phyloP scores from a whole-genome alignment of 768 basidiomycete species.

The Boletus sensibilis region DNA sequence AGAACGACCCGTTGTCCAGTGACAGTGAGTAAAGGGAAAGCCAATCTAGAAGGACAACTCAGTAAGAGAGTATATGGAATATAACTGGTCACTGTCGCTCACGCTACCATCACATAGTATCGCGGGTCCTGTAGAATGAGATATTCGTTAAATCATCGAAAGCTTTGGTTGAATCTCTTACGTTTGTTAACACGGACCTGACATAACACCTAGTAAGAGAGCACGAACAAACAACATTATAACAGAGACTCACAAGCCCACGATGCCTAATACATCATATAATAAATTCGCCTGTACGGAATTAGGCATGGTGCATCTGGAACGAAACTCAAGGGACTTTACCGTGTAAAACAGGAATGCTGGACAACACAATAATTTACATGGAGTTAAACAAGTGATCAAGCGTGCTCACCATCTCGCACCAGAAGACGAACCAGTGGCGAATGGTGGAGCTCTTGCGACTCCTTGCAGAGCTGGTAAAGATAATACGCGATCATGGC shows the following conservation, averaged over 20 bases:
- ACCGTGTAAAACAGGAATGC: constrained; percentile 5
- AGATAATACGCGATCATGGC: constrained; percentile 3
- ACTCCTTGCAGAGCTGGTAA: neutral
- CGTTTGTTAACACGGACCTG: neutral
- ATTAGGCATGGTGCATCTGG: neutral
- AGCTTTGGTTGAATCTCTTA: neutral
- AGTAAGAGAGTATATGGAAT: too few species aligned
- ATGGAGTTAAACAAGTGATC: neutral
- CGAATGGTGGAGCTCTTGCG: neutral
- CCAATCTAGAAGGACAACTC: neutral
- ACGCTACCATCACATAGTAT: neutral
- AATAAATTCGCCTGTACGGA: neutral
- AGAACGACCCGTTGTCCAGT: constrained; percentile 20
- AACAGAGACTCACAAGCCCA: constrained; percentile 6
- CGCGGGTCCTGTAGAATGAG: constrained; percentile 5
- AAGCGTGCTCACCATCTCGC: constrained; percentile 9
- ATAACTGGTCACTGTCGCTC: too few species aligned
- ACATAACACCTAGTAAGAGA: neutral
- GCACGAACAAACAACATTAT: neutral
- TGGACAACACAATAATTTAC: neutral
- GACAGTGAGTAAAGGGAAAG: constrained; percentile 14
- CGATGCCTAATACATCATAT: neutral
- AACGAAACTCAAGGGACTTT: neutral
- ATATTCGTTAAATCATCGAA: neutral
- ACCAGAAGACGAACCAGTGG: constrained; percentile 4